These are phyloP conservation scores for Anisodus tanguticus DNA, from an alignment of 257 asterid genomes.

Conservation along the genomic window DNA sequence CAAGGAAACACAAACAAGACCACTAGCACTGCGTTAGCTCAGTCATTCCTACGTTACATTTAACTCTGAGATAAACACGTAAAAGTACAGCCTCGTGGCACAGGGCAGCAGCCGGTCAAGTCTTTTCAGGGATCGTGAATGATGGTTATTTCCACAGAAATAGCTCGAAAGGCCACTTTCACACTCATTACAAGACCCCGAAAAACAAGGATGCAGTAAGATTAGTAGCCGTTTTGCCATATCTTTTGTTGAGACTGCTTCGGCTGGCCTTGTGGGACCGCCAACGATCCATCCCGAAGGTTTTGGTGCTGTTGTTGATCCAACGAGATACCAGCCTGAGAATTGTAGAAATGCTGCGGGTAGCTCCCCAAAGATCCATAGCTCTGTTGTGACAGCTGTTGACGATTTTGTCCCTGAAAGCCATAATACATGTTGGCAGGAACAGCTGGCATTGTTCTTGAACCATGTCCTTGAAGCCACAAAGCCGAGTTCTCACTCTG, in stretches of 20 bases:
- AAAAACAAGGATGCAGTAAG: constrained; percentile 39
- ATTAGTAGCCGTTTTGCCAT: constrained; percentile 88
- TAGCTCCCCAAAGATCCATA: constrained; percentile 60
- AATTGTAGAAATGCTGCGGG: constrained; percentile 71
- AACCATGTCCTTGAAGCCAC: constrained; percentile 82
- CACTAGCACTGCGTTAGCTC: constrained; percentile 56
- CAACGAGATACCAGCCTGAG: constrained; percentile 66
- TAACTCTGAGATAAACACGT: constrained; percentile 44
- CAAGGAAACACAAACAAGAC: constrained; percentile 4
- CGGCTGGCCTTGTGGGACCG: constrained; percentile 70
- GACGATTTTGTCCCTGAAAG: constrained; percentile 67
- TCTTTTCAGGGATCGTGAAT: constrained; percentile 36
- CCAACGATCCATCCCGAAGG: constrained; percentile 61
- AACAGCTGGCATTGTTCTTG: constrained; percentile 70
- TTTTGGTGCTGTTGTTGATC: constrained; percentile 71
- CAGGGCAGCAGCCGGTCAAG: constrained; percentile 54
- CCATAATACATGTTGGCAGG: constrained; percentile 64
- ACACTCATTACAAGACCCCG: constrained; percentile 60
- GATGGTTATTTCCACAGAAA: constrained; percentile 34
- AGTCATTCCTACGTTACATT: constrained; percentile 56
- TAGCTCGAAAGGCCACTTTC: constrained; percentile 57
- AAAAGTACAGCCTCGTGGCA: constrained; percentile 53
- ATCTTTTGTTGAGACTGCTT: constrained; percentile 71
- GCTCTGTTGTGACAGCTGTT: constrained; percentile 69
- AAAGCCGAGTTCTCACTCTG: constrained; percentile 71